Evolutionary conservation across 2,329 filamentous ascomycete genomes (phyloP).

Genomic region (Chrysosporium keratinophilum): DNA sequence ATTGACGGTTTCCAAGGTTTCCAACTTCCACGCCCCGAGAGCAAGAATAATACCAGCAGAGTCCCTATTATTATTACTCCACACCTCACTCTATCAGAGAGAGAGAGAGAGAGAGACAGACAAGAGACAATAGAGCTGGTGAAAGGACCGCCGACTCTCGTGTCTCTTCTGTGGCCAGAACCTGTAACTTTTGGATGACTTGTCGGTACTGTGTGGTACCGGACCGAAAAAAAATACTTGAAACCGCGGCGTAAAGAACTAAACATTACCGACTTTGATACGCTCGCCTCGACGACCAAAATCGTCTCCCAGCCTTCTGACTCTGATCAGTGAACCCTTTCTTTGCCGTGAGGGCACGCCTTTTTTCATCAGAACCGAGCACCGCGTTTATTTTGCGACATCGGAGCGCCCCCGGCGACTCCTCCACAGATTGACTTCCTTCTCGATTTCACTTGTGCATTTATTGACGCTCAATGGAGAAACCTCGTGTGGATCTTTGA

Average conservation of each 20-base stretch:
- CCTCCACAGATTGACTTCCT: too few relatives aligned
- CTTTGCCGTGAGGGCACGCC: too few relatives aligned
- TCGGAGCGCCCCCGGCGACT: too few relatives aligned
- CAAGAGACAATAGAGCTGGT: neutral
- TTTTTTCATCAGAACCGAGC: too few relatives aligned
- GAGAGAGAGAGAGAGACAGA: neutral
- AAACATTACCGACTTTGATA: neutral
- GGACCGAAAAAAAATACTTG: neutral
- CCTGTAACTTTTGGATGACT: neutral
- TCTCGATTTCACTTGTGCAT: neutral
- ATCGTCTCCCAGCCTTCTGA: neutral
- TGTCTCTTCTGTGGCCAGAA: neutral
- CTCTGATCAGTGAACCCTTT: too few relatives aligned
- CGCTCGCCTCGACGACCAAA: neutral
- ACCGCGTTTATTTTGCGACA: too few relatives aligned
- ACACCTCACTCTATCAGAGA: neutral
- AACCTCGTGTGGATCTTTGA: constrained; percentile 4
- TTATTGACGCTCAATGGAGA: neutral
- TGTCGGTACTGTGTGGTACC: constrained; percentile 2
- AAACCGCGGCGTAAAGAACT: neutral
- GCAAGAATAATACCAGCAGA: neutral
- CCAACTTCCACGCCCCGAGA: neutral
- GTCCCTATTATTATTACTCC: neutral
- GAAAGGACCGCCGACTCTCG: neutral
- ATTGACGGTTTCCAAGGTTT: neutral